phyloP scores from a whole-genome alignment of 2,329 filamentous ascomycete species.

The Emmonsiellopsis sp. region DNA sequence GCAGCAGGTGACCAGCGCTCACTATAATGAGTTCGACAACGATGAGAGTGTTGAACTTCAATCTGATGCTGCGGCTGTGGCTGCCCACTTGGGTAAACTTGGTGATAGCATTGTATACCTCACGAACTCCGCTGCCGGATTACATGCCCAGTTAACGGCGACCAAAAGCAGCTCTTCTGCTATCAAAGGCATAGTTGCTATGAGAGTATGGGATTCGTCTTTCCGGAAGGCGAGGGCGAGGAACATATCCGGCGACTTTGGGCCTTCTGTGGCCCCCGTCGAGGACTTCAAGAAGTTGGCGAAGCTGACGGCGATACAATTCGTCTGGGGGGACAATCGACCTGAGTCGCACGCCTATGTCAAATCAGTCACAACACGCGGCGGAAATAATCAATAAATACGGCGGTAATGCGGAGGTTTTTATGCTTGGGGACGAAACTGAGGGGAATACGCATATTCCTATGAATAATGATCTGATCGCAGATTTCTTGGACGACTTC shows the following conservation, averaged over 20 bases:
- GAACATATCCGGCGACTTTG: neutral
- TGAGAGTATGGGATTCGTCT: neutral
- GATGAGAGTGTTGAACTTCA: neutral
- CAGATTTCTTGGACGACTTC: neutral
- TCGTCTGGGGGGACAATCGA: neutral
- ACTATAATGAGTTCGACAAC: neutral
- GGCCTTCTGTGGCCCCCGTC: neutral
- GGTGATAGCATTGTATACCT: neutral
- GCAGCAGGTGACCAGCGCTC: neutral
- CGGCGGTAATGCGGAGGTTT: neutral
- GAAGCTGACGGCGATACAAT: neutral
- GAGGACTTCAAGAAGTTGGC: neutral
- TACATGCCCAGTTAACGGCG: neutral
- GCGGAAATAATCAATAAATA: neutral
- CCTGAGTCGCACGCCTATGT: neutral
- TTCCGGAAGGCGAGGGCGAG: neutral
- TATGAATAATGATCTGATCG: neutral
- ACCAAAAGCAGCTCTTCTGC: neutral
- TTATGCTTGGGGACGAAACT: neutral
- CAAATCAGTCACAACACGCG: neutral
- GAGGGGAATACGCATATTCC: neutral
- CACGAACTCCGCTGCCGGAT: neutral
- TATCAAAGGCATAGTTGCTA: neutral
- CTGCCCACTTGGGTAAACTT: neutral
- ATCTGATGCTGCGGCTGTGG: neutral